Evolutionary conservation across 768 basidiomycete species (phyloP).

Genomic region (Termitomyces sp.): DNA sequence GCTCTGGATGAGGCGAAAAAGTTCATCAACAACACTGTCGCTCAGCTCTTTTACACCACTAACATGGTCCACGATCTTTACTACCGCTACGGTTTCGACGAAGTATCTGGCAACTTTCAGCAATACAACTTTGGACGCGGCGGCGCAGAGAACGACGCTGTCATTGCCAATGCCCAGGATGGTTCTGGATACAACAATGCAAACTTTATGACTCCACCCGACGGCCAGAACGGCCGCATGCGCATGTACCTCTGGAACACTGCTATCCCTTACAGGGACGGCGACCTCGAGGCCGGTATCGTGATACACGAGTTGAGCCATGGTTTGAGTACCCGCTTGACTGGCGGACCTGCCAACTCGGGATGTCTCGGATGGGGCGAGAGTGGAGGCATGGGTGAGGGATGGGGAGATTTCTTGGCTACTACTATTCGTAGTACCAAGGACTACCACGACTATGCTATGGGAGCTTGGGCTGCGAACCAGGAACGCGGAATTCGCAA

Average conservation of each 20-base stretch:
- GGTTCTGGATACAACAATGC: constrained; percentile 91
- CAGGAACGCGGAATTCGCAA: constrained; percentile 73
- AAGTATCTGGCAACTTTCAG: constrained; percentile 93
- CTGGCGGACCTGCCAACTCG: constrained; percentile 90
- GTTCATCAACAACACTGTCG: constrained; percentile 82
- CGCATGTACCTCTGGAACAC: constrained; percentile 98
- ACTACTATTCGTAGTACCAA: constrained; percentile 78
- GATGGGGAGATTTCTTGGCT: constrained; percentile 93
- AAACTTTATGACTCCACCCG: constrained; percentile 85
- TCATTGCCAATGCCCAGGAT: constrained; percentile 94
- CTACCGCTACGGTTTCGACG: constrained; percentile 91
- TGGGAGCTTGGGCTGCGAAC: constrained; percentile 97
- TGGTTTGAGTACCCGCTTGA: constrained; percentile 89
- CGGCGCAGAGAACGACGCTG: constrained; percentile 81
- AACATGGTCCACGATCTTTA: constrained; percentile 81
- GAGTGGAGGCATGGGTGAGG: constrained; percentile 96
- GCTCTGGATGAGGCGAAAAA: constrained; percentile 67
- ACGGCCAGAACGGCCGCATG: constrained; percentile 87
- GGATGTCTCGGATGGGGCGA: constrained; percentile 96
- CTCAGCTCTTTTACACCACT: constrained; percentile 86
- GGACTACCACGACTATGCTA: constrained; percentile 73
- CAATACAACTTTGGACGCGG: constrained; percentile 94
- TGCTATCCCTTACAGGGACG: constrained; percentile 85
- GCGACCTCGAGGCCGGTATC: constrained; percentile 94
- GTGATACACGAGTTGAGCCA: constrained; percentile 90